Conservation (phyloP, 1,284 basidiomycete genomes). For the Boletus semigastroideus region DNA sequence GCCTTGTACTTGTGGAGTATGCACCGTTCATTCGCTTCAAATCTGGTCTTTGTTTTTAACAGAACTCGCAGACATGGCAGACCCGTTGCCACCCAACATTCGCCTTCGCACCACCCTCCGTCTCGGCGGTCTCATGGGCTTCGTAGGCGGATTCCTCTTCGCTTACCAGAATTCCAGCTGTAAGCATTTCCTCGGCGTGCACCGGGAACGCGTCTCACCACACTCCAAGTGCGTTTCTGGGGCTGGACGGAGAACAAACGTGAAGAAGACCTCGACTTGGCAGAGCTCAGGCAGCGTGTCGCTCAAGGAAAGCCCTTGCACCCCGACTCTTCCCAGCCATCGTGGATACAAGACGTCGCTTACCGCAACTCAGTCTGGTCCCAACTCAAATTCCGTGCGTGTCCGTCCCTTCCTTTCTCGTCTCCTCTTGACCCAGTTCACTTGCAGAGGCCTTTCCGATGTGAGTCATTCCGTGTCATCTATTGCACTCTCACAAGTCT, state of each 20-base stretch:
- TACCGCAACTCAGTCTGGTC: conserved; percentile 91
- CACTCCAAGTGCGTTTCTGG: conserved; percentile 81
- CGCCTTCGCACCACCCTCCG: conserved; percentile 34
- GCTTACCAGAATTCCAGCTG: conserved; percentile 91
- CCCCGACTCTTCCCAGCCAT: conserved; percentile 79
- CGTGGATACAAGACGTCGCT: conserved; percentile 88
- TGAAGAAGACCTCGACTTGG: conserved; percentile 75
- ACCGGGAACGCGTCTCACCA: conserved; percentile 19
- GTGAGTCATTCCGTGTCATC: conserved; percentile 36
- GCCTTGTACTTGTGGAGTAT: conserved; percentile 76
- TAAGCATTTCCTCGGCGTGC: conserved; percentile 42
- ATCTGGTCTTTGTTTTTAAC: conserved; percentile 5
- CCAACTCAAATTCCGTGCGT: conserved; percentile 88
- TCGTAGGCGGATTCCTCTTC: conserved; percentile 88
- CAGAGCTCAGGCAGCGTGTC: conserved; percentile 73
- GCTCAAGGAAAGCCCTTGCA: conserved; percentile 80
- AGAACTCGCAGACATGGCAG: conserved; percentile 44
- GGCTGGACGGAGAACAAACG: conserved; percentile 92
- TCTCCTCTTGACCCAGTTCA: conserved; percentile 2
- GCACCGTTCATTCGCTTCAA: conserved; percentile 20
- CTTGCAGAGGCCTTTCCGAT: conserved; percentile 66
- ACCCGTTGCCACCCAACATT: conserved; percentile 36
- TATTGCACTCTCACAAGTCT: conserved; percentile 5
- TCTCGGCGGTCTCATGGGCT: conserved; percentile 53
- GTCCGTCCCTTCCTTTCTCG: neutral